Conservation (phyloP, 805 yeast genomes). For the Starmerella floricola region DNA sequence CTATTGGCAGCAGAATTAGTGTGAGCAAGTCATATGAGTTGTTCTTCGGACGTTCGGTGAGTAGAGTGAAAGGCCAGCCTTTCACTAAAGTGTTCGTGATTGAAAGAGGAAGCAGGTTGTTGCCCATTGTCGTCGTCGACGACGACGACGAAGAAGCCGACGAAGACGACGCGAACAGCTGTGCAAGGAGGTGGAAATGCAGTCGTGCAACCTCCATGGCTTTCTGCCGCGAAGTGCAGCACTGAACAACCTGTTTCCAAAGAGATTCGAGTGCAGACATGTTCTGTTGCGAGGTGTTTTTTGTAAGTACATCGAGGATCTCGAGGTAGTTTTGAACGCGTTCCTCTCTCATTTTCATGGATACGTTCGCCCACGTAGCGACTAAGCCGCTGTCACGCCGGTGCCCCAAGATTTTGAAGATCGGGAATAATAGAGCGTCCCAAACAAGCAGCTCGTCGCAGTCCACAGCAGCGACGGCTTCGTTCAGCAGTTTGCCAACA, state of each 20-base stretch:
- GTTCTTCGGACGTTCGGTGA: slow-evolving; percentile 3
- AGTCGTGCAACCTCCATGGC: slow-evolving; percentile 5
- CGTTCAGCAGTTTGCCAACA: background rate
- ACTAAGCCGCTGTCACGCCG: background rate
- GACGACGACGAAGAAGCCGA: background rate
- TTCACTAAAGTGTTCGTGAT: background rate
- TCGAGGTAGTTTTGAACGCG: background rate
- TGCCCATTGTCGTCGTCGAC: no score
- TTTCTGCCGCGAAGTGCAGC: background rate
- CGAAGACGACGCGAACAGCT: background rate
- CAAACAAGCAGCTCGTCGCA: background rate
- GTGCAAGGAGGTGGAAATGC: slow-evolving; percentile 1
- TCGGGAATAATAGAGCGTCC: background rate
- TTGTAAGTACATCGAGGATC: background rate
- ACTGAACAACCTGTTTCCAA: background rate
- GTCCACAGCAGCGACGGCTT: slow-evolving; percentile 1
- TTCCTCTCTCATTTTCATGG: background rate
- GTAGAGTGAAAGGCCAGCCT: background rate
- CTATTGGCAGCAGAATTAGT: slow-evolving; percentile 8
- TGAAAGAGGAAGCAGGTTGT: no score
- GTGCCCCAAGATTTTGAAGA: background rate
- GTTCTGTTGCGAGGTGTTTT: background rate
- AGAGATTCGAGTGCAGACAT: background rate
- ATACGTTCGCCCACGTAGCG: no score
- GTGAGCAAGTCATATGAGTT: slow-evolving; percentile 5